Evolutionary conservation across 1,284 basidiomycete genomes (phyloP).

Genomic region (Waitea zeae): DNA sequence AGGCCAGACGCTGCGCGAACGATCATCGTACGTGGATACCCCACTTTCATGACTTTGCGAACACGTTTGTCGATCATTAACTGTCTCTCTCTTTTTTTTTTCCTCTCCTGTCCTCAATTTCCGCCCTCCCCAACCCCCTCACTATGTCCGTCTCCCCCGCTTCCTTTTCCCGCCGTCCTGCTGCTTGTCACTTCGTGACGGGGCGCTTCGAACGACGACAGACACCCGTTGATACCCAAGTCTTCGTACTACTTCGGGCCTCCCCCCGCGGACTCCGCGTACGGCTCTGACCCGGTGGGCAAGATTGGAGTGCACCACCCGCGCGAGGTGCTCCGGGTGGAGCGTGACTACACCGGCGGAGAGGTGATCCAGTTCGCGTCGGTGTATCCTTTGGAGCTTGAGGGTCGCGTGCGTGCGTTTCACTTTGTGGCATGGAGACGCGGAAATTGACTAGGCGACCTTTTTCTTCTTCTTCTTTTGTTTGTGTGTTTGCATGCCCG

Average conservation of each 20-base stretch:
- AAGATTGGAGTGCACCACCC: constrained; percentile 70
- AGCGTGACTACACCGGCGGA: constrained; percentile 69
- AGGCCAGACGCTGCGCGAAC: not conserved
- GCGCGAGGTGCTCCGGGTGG: constrained; percentile 69
- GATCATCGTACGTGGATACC: not conserved
- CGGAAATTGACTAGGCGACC: not conserved
- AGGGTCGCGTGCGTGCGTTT: constrained; percentile 50
- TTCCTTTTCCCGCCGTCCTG: not conserved
- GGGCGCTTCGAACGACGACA: not conserved
- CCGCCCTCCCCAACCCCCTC: too few relatives aligned
- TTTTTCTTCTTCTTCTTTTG: constrained; percentile 5
- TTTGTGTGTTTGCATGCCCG: constrained; percentile 5
- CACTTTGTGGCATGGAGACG: not conserved
- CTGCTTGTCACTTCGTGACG: not conserved
- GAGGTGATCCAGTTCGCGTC: constrained; percentile 69
- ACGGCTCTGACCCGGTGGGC: constrained; percentile 58
- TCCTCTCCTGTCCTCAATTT: not conserved
- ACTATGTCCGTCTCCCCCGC: not conserved
- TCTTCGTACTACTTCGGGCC: constrained; percentile 76
- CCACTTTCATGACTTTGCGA: not conserved
- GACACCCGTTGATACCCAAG: constrained; percentile 40
- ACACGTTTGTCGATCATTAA: not conserved
- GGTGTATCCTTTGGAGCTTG: constrained; percentile 68
- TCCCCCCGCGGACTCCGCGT: constrained; percentile 54
- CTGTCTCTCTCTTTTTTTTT: not conserved